phyloP scores from a whole-genome alignment of 73 alveolate genomes.

The Blepharisma japonicum region DNA sequence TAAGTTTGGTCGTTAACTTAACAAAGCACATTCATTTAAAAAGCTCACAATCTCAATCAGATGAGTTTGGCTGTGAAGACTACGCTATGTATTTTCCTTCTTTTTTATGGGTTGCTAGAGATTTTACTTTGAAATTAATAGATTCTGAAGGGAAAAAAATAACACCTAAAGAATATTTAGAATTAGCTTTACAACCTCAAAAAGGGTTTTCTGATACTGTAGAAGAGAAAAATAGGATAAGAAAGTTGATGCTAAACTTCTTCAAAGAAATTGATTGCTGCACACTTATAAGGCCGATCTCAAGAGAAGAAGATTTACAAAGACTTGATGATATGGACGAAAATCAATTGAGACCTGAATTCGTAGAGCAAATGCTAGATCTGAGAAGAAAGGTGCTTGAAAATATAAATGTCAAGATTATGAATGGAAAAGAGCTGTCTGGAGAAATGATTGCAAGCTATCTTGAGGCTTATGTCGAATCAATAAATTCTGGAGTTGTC shows the following conservation, averaged over 20 bases:
- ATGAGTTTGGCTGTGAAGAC: not conserved
- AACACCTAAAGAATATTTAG: constrained; percentile 91
- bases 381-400: constrained; percentile 78
- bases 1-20: constrained; percentile 83
- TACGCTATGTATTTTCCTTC: constrained; percentile 77
- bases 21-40: constrained; percentile 83
- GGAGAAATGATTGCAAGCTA: constrained; percentile 82
- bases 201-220: constrained; percentile 63
- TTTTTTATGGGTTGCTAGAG: constrained; percentile 98
- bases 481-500: constrained; percentile 79
- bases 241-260: constrained; percentile 58
- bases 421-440: constrained; percentile 82
- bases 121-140: constrained; percentile 82
- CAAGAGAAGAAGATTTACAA: constrained; percentile 92
- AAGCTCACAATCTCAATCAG: constrained; percentile 18
- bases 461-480: constrained; percentile 65
- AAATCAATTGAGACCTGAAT: constrained; percentile 88
- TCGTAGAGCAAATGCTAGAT: constrained; percentile 80
- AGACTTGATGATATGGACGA: constrained; percentile 69
- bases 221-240: constrained; percentile 71
- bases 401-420: constrained; percentile 76
- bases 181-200: constrained; percentile 70
- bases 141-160: constrained; percentile 52
- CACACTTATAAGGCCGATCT: constrained; percentile 92
- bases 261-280: constrained; percentile 91